A percentile compares a stretch with the other conserved stretches of the same genome.
Evolutionary conservation across 305 asterid genomes (phyloP).

Genomic region (Fraxinus xanthoxyloides): DNA sequence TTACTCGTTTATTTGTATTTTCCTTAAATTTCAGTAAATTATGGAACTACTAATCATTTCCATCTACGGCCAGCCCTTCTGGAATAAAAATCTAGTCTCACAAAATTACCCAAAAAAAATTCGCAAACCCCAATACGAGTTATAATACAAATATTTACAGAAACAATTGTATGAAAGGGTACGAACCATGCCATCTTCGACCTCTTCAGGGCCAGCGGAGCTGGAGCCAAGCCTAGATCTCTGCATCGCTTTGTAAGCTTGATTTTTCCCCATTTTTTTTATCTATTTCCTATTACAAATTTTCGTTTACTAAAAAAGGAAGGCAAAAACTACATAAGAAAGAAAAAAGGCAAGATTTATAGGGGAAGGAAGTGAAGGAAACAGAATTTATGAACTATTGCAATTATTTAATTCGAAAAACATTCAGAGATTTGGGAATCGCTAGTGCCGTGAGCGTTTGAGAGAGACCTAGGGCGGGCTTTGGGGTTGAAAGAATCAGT

Average conservation of each 20-base stretch:
- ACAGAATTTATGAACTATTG: not conserved
- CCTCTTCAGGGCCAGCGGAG: conserved; percentile 74
- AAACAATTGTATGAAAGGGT: conserved; percentile 50
- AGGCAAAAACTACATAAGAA: not conserved
- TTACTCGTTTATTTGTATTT: not conserved
- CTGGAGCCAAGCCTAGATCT: conserved; percentile 73
- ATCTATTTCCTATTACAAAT: not conserved
- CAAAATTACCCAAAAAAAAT: not conserved
- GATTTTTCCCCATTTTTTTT: conserved; percentile 80
- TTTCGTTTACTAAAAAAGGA: not conserved
- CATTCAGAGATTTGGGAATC: not conserved
- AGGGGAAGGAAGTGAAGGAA: not conserved
- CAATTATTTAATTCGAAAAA: not conserved
- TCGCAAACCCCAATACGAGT: not conserved
- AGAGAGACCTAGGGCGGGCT: not conserved
- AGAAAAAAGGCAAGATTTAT: not conserved
- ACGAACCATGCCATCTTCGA: conserved; percentile 95
- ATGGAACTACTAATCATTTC: not conserved
- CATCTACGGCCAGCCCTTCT: not conserved
- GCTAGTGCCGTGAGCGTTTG: not conserved
- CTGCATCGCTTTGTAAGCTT: conserved; percentile 94
- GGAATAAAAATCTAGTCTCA: not conserved
- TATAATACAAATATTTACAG: not conserved
- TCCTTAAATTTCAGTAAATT: not conserved
- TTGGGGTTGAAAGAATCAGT: not conserved